phyloP scores from a whole-genome alignment of 2,329 filamentous ascomycete genomes.

The Colletotrichum tamarilloi region DNA sequence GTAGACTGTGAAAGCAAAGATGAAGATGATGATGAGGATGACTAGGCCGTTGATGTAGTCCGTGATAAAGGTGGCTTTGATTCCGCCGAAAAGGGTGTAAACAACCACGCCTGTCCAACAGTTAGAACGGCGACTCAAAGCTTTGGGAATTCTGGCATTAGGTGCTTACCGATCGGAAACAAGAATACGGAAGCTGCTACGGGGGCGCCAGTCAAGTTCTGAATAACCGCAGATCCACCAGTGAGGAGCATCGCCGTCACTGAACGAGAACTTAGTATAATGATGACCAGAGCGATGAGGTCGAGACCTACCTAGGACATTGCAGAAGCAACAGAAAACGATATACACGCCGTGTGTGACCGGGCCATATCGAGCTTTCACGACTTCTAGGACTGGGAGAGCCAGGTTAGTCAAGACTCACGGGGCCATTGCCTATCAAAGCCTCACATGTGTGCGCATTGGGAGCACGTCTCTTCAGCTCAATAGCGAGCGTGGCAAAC shows the following conservation, averaged over 20 bases:
- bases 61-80: slow-evolving; percentile 89
- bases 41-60: slow-evolving; percentile 91
- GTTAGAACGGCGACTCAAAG: background rate
- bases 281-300: background rate
- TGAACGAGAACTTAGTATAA: slow-evolving; percentile 59
- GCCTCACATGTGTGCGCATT: slow-evolving; percentile 78
- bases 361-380: slow-evolving; percentile 81
- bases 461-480: slow-evolving; percentile 86
- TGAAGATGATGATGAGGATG: slow-evolving; percentile 84
- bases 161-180: slow-evolving; percentile 74
- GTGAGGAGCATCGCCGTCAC: slow-evolving; percentile 91
- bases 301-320: slow-evolving; percentile 65
- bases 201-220: slow-evolving; percentile 48
- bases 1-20: slow-evolving; percentile 86
- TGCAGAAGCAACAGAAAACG: slow-evolving; percentile 81
- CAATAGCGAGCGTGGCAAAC: slow-evolving; percentile 91
- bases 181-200: slow-evolving; percentile 87
- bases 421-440: fast-evolving
- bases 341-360: slow-evolving; percentile 82
- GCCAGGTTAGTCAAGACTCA: background rate
- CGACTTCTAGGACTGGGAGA: slow-evolving; percentile 75
- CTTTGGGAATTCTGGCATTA: background rate
- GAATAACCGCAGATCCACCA: slow-evolving; percentile 66
- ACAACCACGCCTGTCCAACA: slow-evolving; percentile 58
- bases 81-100: slow-evolving; percentile 82